These are phyloP conservation scores for Filobasidium floriforme DNA, from an alignment of 768 basidiomycete species.

Conservation along the genomic window DNA sequence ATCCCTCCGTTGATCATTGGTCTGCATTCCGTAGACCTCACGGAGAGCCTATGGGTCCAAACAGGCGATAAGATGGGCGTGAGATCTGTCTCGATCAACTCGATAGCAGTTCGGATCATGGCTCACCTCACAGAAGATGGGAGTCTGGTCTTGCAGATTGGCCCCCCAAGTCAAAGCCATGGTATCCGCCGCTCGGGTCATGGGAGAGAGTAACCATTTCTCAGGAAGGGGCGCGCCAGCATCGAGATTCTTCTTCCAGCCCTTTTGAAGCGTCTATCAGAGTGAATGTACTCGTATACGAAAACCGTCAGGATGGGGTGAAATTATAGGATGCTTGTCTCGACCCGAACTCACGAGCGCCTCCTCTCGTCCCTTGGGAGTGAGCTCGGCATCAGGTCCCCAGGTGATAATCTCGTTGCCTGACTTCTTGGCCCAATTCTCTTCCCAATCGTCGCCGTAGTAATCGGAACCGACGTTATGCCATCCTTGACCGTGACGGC, in stretches of 20 bases:
- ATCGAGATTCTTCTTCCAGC: slow-evolving; percentile 21
- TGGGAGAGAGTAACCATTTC: slow-evolving; percentile 34
- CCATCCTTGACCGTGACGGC: slow-evolving; percentile 43
- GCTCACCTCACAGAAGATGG: slow-evolving; percentile 30
- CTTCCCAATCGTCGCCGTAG: slow-evolving; percentile 42
- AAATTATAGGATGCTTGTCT: not conserved
- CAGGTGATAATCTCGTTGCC: slow-evolving; percentile 38
- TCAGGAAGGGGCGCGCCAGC: slow-evolving; percentile 16
- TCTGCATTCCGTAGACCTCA: too few species aligned
- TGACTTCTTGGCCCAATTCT: slow-evolving; percentile 32
- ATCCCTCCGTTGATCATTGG: too few species aligned
- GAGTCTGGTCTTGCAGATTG: too few species aligned
- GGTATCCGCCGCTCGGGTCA: slow-evolving; percentile 39
- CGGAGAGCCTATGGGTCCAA: too few species aligned
- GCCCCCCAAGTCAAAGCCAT: slow-evolving; percentile 35
- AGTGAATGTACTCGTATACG: too few species aligned
- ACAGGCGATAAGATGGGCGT: too few species aligned
- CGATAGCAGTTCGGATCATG: too few species aligned
- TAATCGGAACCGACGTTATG: slow-evolving; percentile 37
- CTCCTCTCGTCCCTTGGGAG: slow-evolving; percentile 36
- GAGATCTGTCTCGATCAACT: too few species aligned
- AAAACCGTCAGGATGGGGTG: too few species aligned
- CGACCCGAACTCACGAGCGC: slow-evolving; percentile 31
- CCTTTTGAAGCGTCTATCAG: slow-evolving; percentile 14
- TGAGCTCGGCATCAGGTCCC: slow-evolving; percentile 43